Base-by-base conservation (phyloP, 2,329 filamentous ascomycete species). In the Tolypocladium ovalisporum region DNA sequence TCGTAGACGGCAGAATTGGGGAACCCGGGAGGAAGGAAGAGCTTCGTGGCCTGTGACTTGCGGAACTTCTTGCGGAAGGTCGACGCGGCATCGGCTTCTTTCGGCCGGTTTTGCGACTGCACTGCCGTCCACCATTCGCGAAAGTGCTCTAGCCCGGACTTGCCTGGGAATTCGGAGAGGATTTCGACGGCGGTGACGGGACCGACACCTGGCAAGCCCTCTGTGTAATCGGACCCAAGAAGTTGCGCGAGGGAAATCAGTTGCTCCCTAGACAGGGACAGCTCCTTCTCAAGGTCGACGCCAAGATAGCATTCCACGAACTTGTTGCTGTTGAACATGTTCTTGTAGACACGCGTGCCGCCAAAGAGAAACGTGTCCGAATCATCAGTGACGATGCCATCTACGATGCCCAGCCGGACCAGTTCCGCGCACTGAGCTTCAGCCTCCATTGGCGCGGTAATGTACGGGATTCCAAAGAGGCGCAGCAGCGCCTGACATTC, bases 301-400 rank as follows among this genome's bases (percentile, higher is more conserved):
- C 85, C 76, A 12, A 99, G 81, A 68, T 97, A 99, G 73, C 94
- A 97, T 74, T 99, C 94, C 47, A 99, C 94, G 65, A 90, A 96
- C 70, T 99, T 99, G 71, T 94, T 94, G 65, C 90, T 87, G 72
- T 97, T 99, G 79, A 99, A 99, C 91, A 99, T 96, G 76, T 99
- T 99, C 72, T 99, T 99, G 79, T 99, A 99, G 27, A 99, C 88
- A 22, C 93, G 82, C 0, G 91, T 99, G 40, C 94, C 95, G 22
- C 94, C 95, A 70, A 99, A 99, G 1, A 99, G 81, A 67, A 99
- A 99, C 0, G 87, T 95, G 76, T 99, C 94, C 3, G 89, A 95
- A 69, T 99, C 94, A 66, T 99, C 94, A 0, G 95, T 99, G 35
- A 99, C 92, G 60, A 99, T 96, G 15, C 95, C 94, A 69, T 99